These are phyloP conservation scores for Ilex paraguariensis DNA, from an alignment of 305 asterid species.

Conservation along the genomic window DNA sequence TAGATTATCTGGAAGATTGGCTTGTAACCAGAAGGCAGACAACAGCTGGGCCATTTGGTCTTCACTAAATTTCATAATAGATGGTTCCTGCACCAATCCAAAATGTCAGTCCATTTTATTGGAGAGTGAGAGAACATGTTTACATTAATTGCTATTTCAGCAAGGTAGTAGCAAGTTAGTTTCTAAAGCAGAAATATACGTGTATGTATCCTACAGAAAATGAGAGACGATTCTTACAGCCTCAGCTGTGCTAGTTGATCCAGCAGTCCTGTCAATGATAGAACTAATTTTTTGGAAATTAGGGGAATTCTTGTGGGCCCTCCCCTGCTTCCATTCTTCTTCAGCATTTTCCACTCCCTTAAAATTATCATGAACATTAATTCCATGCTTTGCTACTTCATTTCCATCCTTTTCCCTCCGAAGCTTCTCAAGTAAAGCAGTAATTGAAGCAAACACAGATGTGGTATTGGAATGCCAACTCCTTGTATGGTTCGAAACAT, in stretches of 20 bases:
- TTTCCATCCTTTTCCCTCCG: slow-evolving; percentile 64
- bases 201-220: no score
- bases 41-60: slow-evolving; percentile 85
- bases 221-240: slow-evolving; percentile 36
- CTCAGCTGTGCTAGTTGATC: slow-evolving; percentile 59
- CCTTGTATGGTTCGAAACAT: slow-evolving; percentile 49
- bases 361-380: slow-evolving; percentile 36
- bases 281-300: slow-evolving; percentile 72
- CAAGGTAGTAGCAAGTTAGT: background rate
- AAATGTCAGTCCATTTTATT: slow-evolving; percentile 6
- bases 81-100: slow-evolving; percentile 57
- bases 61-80: slow-evolving; percentile 66
- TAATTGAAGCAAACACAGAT: slow-evolving; percentile 77
- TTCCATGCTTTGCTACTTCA: slow-evolving; percentile 28
- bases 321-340: slow-evolving; percentile 65
- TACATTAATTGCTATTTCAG: no score
- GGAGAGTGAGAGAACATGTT: no score
- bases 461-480: slow-evolving; percentile 60
- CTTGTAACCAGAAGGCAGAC: slow-evolving; percentile 85
- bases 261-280: slow-evolving; percentile 55
- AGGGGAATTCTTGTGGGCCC: slow-evolving; percentile 67
- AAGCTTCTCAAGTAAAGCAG: slow-evolving; percentile 90
- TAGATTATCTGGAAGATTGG: slow-evolving; percentile 65
- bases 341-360: slow-evolving; percentile 44
- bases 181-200: background rate